Conservation (phyloP, 164 flowering plant species). For the Stephania cephalantha region DNA sequence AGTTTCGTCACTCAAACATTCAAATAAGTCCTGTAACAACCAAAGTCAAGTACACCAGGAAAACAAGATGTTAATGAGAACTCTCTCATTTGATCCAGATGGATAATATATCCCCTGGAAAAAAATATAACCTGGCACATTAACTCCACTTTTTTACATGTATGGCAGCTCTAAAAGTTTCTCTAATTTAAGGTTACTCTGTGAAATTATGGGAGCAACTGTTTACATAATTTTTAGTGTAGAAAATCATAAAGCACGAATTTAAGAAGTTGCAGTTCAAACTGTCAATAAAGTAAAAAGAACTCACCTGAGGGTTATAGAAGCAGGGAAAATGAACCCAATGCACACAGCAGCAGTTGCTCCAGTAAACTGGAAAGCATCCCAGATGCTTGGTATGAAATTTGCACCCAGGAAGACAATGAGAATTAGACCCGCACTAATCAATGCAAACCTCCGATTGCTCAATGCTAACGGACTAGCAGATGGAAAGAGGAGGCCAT, state of each 20-base stretch:
- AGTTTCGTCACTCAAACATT: neutral
- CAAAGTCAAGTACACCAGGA: neutral
- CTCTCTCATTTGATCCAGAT: neutral
- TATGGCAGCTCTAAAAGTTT: neutral
- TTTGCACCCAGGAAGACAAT: constrained; percentile 80
- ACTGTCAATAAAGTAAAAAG: neutral
- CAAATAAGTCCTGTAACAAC: neutral
- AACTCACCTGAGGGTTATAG: constrained; percentile 66
- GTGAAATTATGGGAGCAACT: neutral
- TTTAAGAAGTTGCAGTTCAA: neutral
- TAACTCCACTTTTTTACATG: neutral
- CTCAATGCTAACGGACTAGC: constrained; percentile 43
- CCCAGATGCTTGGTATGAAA: constrained; percentile 97
- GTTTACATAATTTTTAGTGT: neutral
- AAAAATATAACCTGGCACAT: neutral
- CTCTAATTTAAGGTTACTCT: neutral
- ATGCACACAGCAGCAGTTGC: constrained; percentile 96
- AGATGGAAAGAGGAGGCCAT: constrained; percentile 78
- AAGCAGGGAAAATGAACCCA: constrained; percentile 91
- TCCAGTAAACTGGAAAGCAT: constrained; percentile 95
- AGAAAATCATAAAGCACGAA: neutral
- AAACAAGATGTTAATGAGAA: neutral
- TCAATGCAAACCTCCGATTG: constrained; percentile 59
- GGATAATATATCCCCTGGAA: neutral
- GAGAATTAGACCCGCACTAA: constrained; percentile 48